Conservation (phyloP, 495 filamentous ascomycete genomes). For the Penicillium pancosmium region DNA sequence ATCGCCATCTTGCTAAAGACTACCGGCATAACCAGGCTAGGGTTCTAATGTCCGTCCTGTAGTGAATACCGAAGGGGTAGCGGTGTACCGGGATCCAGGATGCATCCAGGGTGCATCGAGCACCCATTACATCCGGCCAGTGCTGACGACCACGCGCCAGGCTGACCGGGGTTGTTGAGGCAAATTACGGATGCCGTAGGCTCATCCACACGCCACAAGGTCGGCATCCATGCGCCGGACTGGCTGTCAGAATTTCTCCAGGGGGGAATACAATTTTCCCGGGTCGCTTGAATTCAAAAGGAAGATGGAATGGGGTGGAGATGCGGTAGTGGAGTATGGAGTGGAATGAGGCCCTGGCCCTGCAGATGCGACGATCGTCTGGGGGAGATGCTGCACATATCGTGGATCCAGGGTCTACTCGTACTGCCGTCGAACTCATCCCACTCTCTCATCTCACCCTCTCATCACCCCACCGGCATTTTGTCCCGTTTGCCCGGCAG, state of each 20-base stretch:
- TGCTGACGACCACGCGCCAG: slow-evolving; percentile 21
- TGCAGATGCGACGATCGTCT: slow-evolving; percentile 24
- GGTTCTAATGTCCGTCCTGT: background rate
- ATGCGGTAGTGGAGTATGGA: background rate
- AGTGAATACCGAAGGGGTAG: slow-evolving; percentile 8
- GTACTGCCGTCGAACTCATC: background rate
- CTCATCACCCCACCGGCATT: background rate
- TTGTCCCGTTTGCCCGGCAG: background rate
- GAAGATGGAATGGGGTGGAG: background rate
- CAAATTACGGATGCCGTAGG: slow-evolving; percentile 22
- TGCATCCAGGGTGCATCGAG: background rate
- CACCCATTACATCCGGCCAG: background rate
- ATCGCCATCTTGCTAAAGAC: slow-evolving; percentile 15
- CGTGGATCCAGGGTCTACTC: background rate
- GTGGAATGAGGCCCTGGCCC: slow-evolving; percentile 5
- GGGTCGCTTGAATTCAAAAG: slow-evolving; percentile 1
- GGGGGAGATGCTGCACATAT: slow-evolving; percentile 11
- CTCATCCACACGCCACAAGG: slow-evolving; percentile 20
- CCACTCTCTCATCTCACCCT: background rate
- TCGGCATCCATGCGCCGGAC: slow-evolving; percentile 3
- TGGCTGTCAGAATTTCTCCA: slow-evolving; percentile 10
- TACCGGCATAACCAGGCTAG: slow-evolving; percentile 11
- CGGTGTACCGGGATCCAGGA: background rate
- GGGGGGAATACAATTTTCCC: slow-evolving; percentile 18
- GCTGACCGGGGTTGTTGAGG: slow-evolving; percentile 15